These are phyloP conservation scores for Phytophthora cactorum DNA, from an alignment of 352 stramenopile species.

Conservation along the genomic window DNA sequence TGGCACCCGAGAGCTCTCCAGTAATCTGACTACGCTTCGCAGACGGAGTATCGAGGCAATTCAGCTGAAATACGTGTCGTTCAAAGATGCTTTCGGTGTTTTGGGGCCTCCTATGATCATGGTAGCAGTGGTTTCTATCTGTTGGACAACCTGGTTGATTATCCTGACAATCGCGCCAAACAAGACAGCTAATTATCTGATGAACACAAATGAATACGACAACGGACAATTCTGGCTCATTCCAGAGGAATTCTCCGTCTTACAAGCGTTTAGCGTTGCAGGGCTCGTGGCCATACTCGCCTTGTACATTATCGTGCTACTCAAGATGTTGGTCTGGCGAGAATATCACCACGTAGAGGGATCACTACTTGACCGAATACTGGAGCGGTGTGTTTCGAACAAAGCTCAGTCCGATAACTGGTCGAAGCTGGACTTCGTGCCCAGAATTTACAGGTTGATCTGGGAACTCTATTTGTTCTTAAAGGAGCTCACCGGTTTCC, in stretches of 20 bases:
- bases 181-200: slow-evolving; percentile 32
- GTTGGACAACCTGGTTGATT: slow-evolving; percentile 35
- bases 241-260: slow-evolving; percentile 13
- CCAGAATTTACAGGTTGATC: slow-evolving; percentile 9
- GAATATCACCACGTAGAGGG: slow-evolving; percentile 15
- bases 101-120: slow-evolving; percentile 31
- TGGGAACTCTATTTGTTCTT: slow-evolving; percentile 30
- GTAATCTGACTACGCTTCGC: slow-evolving; percentile 3
- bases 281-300: slow-evolving; percentile 15
- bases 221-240: slow-evolving; percentile 46
- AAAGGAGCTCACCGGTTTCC: slow-evolving; percentile 35
- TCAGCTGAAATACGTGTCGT: slow-evolving; percentile 18
- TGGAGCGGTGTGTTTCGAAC: slow-evolving; percentile 5
- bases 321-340: slow-evolving; percentile 36
- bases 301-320: slow-evolving; percentile 23
- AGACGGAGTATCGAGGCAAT: slow-evolving; percentile 19
- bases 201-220: slow-evolving; percentile 33
- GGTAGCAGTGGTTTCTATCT: slow-evolving; percentile 7
- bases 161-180: slow-evolving; percentile 33
- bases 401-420: slow-evolving; percentile 4
- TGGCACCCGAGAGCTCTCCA: neutral
- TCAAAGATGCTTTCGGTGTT: slow-evolving; percentile 29
- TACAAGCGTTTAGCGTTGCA: slow-evolving; percentile 21
- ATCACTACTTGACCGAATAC: slow-evolving; percentile 8
- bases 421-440: slow-evolving; percentile 1